These are phyloP conservation scores for Sonneratia alba DNA, from an alignment of 345 rosid species.

Conservation along the genomic window DNA sequence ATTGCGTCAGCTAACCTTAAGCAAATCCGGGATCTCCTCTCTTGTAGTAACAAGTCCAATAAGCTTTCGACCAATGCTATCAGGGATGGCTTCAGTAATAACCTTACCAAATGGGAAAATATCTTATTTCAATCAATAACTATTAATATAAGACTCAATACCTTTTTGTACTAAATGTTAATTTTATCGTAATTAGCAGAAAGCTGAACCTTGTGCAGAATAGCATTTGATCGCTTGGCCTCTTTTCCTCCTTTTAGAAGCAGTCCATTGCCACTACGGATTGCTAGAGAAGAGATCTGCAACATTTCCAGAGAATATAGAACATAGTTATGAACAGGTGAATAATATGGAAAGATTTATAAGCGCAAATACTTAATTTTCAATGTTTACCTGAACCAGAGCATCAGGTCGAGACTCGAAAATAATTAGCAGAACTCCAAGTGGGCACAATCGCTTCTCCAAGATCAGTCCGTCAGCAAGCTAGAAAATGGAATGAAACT, in stretches of 20 bases:
- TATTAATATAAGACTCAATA: not conserved
- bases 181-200: not conserved
- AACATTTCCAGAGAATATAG: constrained; percentile 8
- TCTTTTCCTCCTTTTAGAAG: constrained; percentile 97
- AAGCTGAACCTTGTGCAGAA: constrained; percentile 67
- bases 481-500: constrained; percentile 31
- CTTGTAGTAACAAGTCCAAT: constrained; percentile 92
- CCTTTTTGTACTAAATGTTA: not conserved
- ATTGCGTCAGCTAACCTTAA: constrained; percentile 41
- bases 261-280: constrained; percentile 94
- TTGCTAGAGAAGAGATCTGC: constrained; percentile 92
- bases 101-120: constrained; percentile 34
- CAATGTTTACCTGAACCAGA: constrained; percentile 64
- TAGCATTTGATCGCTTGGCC: constrained; percentile 83
- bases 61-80: constrained; percentile 57
- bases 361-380: not conserved
- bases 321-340: not conserved
- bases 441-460: constrained; percentile 88
- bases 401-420: constrained; percentile 98
- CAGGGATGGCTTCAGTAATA: constrained; percentile 84
- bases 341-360: not conserved
- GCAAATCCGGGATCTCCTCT: constrained; percentile 94
- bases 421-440: constrained; percentile 92
- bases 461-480: constrained; percentile 85
- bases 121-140: not conserved